These are phyloP conservation scores for Eutrema heterophyllum DNA, from an alignment of 345 rosid species.

Conservation along the genomic window DNA sequence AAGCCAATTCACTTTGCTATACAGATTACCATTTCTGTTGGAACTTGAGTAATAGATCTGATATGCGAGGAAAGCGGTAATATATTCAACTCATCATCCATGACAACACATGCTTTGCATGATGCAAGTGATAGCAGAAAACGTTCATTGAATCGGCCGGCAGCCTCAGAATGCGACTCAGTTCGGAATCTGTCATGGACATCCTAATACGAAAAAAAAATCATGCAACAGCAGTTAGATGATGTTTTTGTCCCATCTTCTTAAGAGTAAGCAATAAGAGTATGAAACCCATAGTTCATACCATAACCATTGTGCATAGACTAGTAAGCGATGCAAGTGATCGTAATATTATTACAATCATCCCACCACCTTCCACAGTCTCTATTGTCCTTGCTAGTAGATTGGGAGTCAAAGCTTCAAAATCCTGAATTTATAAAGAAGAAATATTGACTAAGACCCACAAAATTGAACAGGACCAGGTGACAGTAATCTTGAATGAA, in stretches of 20 bases:
- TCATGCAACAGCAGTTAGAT: neutral
- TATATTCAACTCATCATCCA: conserved; percentile 96
- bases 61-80: conserved; percentile 94
- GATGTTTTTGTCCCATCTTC: neutral
- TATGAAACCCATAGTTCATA: conserved; percentile 30
- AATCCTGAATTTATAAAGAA: conserved; percentile 52
- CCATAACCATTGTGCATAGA: conserved; percentile 96
- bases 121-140: conserved; percentile 85
- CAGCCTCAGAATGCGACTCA: conserved; percentile 84
- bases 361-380: conserved; percentile 96
- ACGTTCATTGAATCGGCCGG: conserved; percentile 89
- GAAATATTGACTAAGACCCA: neutral
- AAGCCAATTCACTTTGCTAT: neutral
- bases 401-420: conserved; percentile 96
- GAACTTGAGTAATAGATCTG: conserved; percentile 58
- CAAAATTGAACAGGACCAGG: conserved; percentile 4
- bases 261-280: neutral
- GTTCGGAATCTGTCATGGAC: conserved; percentile 96
- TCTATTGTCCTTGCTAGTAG: conserved; percentile 93
- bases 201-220: conserved; percentile 53
- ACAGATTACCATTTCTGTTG: conserved; percentile 53
- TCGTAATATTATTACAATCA: conserved; percentile 69
- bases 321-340: conserved; percentile 84
- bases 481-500: neutral
- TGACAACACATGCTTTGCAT: conserved; percentile 82